Conservation (phyloP, 1,284 basidiomycete genomes). For the Rhodofomes roseus region DNA sequence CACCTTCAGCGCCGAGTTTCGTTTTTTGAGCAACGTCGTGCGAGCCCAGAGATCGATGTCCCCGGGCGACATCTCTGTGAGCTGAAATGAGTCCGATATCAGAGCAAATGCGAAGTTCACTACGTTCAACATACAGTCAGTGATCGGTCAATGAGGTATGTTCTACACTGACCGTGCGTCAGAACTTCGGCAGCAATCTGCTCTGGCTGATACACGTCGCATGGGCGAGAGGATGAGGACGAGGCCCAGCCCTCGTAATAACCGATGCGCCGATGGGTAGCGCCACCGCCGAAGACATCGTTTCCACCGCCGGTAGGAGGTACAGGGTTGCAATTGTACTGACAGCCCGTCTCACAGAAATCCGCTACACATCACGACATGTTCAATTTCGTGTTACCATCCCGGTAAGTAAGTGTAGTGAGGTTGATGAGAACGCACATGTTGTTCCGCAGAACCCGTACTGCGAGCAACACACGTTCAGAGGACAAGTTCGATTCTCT, state of each 20-base stretch:
- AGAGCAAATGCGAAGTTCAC: not conserved
- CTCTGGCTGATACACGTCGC: not conserved
- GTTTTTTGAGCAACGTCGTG: constrained; percentile 12
- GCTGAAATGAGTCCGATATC: not conserved
- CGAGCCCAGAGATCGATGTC: constrained; percentile 4
- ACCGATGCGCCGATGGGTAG: constrained; percentile 3
- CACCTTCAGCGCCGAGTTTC: constrained; percentile 12
- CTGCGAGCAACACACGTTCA: constrained; percentile 17
- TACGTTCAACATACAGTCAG: not conserved
- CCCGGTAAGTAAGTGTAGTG: too few relatives aligned
- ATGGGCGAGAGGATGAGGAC: not conserved
- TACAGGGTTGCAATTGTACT: not conserved
- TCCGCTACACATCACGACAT: constrained; percentile 11
- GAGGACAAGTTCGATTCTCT: constrained; percentile 10
- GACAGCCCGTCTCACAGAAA: constrained; percentile 10
- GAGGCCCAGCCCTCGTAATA: constrained; percentile 4
- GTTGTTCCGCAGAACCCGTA: constrained; percentile 3
- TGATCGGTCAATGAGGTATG: not conserved
- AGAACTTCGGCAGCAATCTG: not conserved
- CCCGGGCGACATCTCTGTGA: not conserved
- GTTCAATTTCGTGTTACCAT: too few relatives aligned
- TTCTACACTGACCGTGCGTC: not conserved
- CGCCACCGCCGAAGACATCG: not conserved
- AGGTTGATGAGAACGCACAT: not conserved
- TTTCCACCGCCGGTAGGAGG: not conserved